Evolutionary conservation across 805 yeast genomes (phyloP), one percentile per base, ranked within the genome.

Genomic region (Pichia ethanolica): DNA sequence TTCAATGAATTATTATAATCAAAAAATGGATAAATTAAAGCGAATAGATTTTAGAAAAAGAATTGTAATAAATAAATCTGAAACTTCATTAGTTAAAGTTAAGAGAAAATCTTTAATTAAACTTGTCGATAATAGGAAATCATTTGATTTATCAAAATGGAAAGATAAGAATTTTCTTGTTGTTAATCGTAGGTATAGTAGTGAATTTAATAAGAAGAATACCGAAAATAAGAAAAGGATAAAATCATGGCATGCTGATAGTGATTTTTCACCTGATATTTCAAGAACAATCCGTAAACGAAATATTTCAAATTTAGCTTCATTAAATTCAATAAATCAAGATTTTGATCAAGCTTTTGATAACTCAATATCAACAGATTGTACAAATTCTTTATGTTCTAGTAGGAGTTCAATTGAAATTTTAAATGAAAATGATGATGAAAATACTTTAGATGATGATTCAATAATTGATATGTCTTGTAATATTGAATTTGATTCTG

Each of bases 171-270:
- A n/a, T 6, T 34, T 27, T 25, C 44, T 13, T 14, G 11, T 45
- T 25, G 37, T 39, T 26, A 14, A 45, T 39, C 36, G 12, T 20
- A 27, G 48, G 9, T 39, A 33, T 7, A 46, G 39, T n/a, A 39
- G 35, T 14, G 20, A 20, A 20, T 20, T 20, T 2, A 20, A 20
- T 3, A 20, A 20, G 20, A 20, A 20, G 3, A 7, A 39, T 13
- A 20, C 27, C n/a, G 26, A 34, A 34, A 7, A 13, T 10, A 37
- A 3, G 4, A 11, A 12, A 14, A 44, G 42, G 12, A 37, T 28
- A 4, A 44, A 37, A n/a, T 41, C 41, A 20, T 41, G 49, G 49
- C 49, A 46, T 46, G 49, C 45, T 27, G 47, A 37, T 30, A 28
- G 12, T n/a, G 7, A n/a, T n/a, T 20, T 7, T 14, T 26, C 4